phyloP scores from a whole-genome alignment of 306 rosid genomes.

The Castanopsis chinensis region DNA sequence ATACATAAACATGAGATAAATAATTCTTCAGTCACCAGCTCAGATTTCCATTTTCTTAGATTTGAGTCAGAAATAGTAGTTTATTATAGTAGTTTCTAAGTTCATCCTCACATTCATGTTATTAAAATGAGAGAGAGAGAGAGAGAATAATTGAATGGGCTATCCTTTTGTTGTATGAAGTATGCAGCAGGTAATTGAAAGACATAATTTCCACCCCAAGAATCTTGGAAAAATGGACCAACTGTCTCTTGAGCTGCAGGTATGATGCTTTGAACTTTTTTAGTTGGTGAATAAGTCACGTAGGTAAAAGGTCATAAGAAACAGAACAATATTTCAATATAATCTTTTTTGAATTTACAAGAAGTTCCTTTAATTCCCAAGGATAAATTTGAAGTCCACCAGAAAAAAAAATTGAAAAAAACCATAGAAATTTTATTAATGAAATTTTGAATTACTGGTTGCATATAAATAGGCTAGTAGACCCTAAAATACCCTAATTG shows the following conservation, averaged over 20 bases:
- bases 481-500: too few relatives aligned
- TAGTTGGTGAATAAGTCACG: background rate
- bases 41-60: background rate
- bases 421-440: too few relatives aligned
- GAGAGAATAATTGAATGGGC: background rate
- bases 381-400: too few relatives aligned
- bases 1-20: background rate
- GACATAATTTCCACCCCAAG: background rate
- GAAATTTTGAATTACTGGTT: too few relatives aligned
- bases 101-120: background rate
- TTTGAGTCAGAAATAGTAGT: background rate
- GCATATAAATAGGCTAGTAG: too few relatives aligned
- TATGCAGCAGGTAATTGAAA: conserved; percentile 27
- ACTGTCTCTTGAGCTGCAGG: conserved; percentile 32
- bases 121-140: background rate
- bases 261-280: background rate
- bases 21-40: background rate
- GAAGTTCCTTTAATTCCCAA: too few relatives aligned
- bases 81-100: background rate
- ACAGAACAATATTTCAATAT: too few relatives aligned
- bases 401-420: too few relatives aligned
- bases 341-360: background rate
- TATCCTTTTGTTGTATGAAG: conserved; percentile 11
- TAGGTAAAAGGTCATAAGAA: background rate
- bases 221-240: conserved; percentile 11